These are phyloP conservation scores for Colletotrichum phormii DNA, from an alignment of 2,329 filamentous ascomycete species.

Conservation along the genomic window DNA sequence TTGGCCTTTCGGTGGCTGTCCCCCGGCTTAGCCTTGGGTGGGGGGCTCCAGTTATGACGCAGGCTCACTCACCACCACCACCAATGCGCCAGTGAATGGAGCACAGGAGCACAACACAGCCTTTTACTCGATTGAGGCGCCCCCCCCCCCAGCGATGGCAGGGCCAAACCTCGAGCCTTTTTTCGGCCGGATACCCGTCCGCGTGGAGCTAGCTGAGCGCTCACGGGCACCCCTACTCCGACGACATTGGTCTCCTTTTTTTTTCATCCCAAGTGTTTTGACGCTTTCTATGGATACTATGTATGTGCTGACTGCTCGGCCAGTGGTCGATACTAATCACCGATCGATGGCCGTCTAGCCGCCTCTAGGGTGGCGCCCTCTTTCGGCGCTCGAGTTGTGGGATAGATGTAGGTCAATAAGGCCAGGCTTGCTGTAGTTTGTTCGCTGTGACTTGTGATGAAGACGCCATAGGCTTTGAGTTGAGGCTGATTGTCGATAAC, in stretches of 20 bases:
- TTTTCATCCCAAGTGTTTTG: background rate
- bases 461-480: background rate
- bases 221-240: constrained; percentile 26
- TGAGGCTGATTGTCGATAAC: background rate
- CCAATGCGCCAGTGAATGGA: background rate
- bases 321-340: background rate
- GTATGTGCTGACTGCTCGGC: background rate
- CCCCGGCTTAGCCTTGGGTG: background rate
- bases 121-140: background rate
- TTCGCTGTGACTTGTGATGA: constrained; percentile 1
- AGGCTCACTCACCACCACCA: constrained; percentile 24
- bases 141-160: background rate
- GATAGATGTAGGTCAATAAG: background rate
- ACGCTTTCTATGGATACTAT: background rate
- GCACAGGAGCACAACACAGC: background rate
- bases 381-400: background rate
- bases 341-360: background rate
- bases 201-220: constrained; percentile 9
- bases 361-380: background rate
- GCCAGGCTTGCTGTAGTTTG: background rate
- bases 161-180: constrained; percentile 16
- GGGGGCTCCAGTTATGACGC: constrained; percentile 13
- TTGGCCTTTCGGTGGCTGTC: constrained; percentile 16
- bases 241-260: background rate
- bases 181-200: constrained; percentile 29